These are phyloP conservation scores for Lentithecium fluviatile DNA, from an alignment of 495 filamentous ascomycete species.

Conservation along the genomic window DNA sequence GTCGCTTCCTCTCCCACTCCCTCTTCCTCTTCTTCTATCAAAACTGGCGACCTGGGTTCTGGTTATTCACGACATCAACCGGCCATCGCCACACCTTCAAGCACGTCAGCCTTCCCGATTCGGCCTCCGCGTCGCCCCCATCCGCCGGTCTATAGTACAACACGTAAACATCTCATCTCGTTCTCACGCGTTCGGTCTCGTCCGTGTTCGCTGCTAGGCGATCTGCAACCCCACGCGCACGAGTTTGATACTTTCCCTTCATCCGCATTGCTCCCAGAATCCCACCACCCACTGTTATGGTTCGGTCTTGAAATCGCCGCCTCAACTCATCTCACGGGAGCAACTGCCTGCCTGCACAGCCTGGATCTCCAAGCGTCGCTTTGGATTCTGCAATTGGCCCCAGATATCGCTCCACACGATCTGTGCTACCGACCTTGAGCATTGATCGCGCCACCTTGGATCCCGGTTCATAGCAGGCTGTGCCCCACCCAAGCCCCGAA, in stretches of 20 bases:
- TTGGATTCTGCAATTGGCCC: constrained; percentile 5
- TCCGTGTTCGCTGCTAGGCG: constrained; percentile 17
- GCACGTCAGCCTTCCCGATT: constrained; percentile 20
- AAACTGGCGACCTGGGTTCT: constrained; percentile 17
- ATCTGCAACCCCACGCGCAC: constrained; percentile 14
- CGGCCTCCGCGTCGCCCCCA: constrained; percentile 18
- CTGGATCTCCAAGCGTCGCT: constrained; percentile 2
- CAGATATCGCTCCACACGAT: constrained; percentile 1
- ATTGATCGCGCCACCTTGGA: constrained; percentile 9
- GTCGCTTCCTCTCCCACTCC: constrained; percentile 7
- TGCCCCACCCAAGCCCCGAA: constrained; percentile 12
- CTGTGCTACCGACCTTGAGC: constrained; percentile 5
- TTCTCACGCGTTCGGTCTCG: constrained; percentile 29
- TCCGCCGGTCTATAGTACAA: constrained; percentile 18
- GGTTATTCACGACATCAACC: constrained; percentile 14
- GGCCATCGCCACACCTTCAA: constrained; percentile 23
- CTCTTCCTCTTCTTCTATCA: neutral
- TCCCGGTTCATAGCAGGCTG: constrained; percentile 3
- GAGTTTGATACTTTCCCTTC: constrained; percentile 20
- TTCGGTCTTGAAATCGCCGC: neutral
- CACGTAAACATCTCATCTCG: constrained; percentile 25
- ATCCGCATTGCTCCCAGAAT: constrained; percentile 15
- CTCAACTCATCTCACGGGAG: neutral
- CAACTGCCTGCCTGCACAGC: neutral
- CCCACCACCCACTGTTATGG: constrained; percentile 11